These are phyloP conservation scores for Septoria petroselini DNA, from an alignment of 2,329 filamentous ascomycete genomes.

Conservation along the genomic window DNA sequence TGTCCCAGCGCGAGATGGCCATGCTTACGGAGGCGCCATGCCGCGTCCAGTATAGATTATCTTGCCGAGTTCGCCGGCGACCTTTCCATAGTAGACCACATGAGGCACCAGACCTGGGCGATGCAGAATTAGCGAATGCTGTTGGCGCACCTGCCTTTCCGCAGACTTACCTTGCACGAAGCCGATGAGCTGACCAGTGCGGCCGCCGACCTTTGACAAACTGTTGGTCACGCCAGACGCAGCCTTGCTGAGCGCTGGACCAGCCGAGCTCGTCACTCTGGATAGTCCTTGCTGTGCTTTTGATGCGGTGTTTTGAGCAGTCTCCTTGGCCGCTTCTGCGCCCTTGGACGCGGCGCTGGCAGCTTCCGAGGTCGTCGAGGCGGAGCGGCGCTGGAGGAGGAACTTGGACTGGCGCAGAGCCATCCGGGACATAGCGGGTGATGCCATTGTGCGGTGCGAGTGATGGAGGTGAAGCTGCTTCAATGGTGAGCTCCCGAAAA, in stretches of 20 bases:
- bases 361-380: slow-evolving; percentile 50
- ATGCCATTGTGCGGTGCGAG: slow-evolving; percentile 42
- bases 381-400: slow-evolving; percentile 47
- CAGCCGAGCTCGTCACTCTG: slow-evolving; percentile 74
- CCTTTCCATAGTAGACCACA: slow-evolving; percentile 87
- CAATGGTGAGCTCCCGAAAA: slow-evolving; percentile 14
- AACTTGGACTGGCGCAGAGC: slow-evolving; percentile 45
- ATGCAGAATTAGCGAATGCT: slow-evolving; percentile 14
- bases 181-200: slow-evolving; percentile 72
- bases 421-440: slow-evolving; percentile 47
- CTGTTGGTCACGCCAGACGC: slow-evolving; percentile 64
- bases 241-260: slow-evolving; percentile 70
- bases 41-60: slow-evolving; percentile 82
- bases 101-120: slow-evolving; percentile 74
- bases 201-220: slow-evolving; percentile 74
- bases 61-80: slow-evolving; percentile 82
- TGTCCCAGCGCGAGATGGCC: slow-evolving; percentile 18
- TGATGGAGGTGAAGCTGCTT: slow-evolving; percentile 22
- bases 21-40: slow-evolving; percentile 89
- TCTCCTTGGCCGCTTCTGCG: slow-evolving; percentile 45
- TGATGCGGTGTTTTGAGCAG: slow-evolving; percentile 39
- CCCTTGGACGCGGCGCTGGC: slow-evolving; percentile 41
- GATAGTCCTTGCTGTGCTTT: slow-evolving; percentile 82
- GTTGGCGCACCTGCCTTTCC: background rate
- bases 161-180: slow-evolving; percentile 75